Base-by-base conservation (phyloP, 140 eudicot species). In the Anethum foeniculum region DNA sequence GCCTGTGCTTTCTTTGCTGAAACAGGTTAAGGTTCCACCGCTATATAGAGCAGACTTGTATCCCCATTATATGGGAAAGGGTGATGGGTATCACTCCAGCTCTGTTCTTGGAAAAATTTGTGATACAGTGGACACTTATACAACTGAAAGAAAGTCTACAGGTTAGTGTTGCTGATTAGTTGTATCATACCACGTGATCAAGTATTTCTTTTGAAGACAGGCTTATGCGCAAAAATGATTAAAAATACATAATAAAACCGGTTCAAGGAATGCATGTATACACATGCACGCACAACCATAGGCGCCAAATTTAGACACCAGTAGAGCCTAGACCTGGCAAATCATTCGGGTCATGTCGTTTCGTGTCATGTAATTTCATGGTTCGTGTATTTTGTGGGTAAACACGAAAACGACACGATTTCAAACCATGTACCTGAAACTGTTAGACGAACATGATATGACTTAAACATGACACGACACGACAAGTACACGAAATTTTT, bases 1-100 rank as follows among this genome's bases (percentile, higher is more conserved):
- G 19, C 16, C 39, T 30, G 30, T n/a, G 60, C 78, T 81, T 16
- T 27, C 77, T 78, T 44, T 51, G 60, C 60, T 32, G 43, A 76
- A 79, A 83, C 89, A 93, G 97, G 91, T 93, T 8, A 78, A 16
- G 5, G 69, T 93, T 77, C 96, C 92, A 6, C 12, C 39, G 34
- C 68, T 52, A 0, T 81, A 89, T 79, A 89, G 41, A 58, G 90
- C 91, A 77, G 85, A 85, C 18, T 47, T 3, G 12, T 93, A 77
- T 85, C 97, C 97, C 5, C 96, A 90, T 85, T 48, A 87, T 69
- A 86, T 93, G 96, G 87, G 51, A 71, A 86, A 82, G 81, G 80
- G 34, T 15, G 34, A 83, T 6, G 77, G 41, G 25, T 78, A 83
- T 54, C 82, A 43, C 48, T 93, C 97, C 1, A 78, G 84, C 8